Evolutionary conservation across 2,329 filamentous ascomycete genomes (phyloP).

Genomic region (Didymella arachidicola): DNA sequence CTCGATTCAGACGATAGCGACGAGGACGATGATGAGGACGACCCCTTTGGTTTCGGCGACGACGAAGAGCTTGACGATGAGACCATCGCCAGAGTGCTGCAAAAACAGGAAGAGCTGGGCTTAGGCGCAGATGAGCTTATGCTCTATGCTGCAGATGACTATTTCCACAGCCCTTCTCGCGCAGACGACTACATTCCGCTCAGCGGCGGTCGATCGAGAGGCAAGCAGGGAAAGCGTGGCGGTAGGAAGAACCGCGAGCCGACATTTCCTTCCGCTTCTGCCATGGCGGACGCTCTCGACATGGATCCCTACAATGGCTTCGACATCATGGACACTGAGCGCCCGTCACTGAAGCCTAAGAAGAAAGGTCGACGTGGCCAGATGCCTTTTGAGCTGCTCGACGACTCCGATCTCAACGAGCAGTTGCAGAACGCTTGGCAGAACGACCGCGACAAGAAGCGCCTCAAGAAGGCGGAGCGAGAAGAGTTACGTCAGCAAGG

Average conservation of each 20-base stretch:
- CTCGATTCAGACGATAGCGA: slow-evolving; percentile 50
- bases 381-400: slow-evolving; percentile 55
- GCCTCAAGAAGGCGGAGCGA: slow-evolving; percentile 57
- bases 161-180: slow-evolving; percentile 42
- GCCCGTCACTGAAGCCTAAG: slow-evolving; percentile 71
- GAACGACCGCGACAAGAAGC: slow-evolving; percentile 56
- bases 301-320: slow-evolving; percentile 71
- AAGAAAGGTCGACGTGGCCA: slow-evolving; percentile 68
- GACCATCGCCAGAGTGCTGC: slow-evolving; percentile 66
- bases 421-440: slow-evolving; percentile 53
- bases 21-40: slow-evolving; percentile 49
- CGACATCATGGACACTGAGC: slow-evolving; percentile 84
- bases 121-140: slow-evolving; percentile 66
- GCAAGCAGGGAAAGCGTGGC: slow-evolving; percentile 31
- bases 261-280: slow-evolving; percentile 62
- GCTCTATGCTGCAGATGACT: slow-evolving; percentile 61
- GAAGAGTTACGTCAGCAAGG: slow-evolving; percentile 56
- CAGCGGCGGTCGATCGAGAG: slow-evolving; percentile 40
- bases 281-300: slow-evolving; percentile 66
- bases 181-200: slow-evolving; percentile 17
- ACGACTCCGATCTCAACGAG: slow-evolving; percentile 55
- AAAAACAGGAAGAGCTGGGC: slow-evolving; percentile 70
- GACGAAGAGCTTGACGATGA: slow-evolving; percentile 63
- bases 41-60: slow-evolving; percentile 42
- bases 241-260: slow-evolving; percentile 24